Evolutionary conservation across 2,329 filamentous ascomycete genomes (phyloP).

Genomic region (Remersonia thermophila): DNA sequence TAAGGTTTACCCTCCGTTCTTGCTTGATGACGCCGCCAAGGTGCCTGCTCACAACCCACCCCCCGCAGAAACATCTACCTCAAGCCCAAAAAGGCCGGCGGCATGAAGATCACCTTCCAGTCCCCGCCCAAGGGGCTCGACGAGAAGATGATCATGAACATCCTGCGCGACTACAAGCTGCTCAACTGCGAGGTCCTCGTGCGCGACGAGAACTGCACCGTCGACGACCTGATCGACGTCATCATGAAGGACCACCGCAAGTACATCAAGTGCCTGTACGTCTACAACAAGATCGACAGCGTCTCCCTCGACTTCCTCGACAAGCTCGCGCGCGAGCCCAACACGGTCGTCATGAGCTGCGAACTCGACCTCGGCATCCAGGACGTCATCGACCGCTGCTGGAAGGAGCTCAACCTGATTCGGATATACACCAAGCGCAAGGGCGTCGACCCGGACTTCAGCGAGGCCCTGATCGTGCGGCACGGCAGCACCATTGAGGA

Average conservation of each 20-base stretch:
- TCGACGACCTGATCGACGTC: constrained; percentile 97
- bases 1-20: constrained; percentile 33
- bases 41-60: too few species aligned
- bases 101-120: constrained; percentile 98
- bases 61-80: constrained; percentile 78
- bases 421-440: constrained; percentile 95
- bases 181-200: constrained; percentile 94
- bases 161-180: constrained; percentile 96
- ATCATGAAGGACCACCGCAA: constrained; percentile 99
- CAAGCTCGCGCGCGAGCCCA: constrained; percentile 77
- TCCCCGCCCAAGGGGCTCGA: constrained; percentile 80
- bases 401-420: constrained; percentile 83
- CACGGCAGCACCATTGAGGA: constrained; percentile 84
- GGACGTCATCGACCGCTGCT: constrained; percentile 89
- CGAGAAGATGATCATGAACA: constrained; percentile 97
- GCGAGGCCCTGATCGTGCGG: constrained; percentile 84
- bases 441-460: constrained; percentile 78
- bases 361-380: constrained; percentile 87
- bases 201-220: constrained; percentile 86
- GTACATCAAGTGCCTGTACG: constrained; percentile 90
- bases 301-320: constrained; percentile 90
- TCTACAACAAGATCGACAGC: constrained; percentile 99
- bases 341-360: constrained; percentile 95
- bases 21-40: too few species aligned
- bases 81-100: constrained; percentile 88